Conservation (phyloP, 495 filamentous ascomycete genomes). For the Daldinia loculata region DNA sequence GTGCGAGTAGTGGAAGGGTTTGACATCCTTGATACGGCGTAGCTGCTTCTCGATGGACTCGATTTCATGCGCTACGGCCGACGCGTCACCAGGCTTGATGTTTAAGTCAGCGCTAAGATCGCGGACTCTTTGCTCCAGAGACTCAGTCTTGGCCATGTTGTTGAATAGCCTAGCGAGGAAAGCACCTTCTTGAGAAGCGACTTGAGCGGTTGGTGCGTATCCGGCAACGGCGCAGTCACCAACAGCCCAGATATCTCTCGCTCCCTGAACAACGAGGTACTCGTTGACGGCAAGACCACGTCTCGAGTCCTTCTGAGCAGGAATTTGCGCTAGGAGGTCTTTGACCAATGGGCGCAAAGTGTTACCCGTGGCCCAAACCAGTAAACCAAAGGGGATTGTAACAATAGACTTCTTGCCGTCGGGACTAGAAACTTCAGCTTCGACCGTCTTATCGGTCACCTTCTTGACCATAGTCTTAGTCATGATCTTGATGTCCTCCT, state of each 20-base stretch:
- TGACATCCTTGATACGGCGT: slow-evolving; percentile 87
- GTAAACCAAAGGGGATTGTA: slow-evolving; percentile 89
- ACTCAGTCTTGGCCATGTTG: slow-evolving; percentile 91
- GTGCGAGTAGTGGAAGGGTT: slow-evolving; percentile 97
- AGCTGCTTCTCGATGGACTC: slow-evolving; percentile 85
- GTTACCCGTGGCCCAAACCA: slow-evolving; percentile 99
- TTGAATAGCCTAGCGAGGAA: slow-evolving; percentile 97
- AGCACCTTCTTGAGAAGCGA: slow-evolving; percentile 92
- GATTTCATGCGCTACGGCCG: slow-evolving; percentile 78
- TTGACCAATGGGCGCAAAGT: slow-evolving; percentile 86
- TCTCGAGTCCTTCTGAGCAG: slow-evolving; percentile 93
- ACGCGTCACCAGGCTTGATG: slow-evolving; percentile 61
- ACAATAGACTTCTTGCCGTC: slow-evolving; percentile 84
- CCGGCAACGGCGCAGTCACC: slow-evolving; percentile 92
- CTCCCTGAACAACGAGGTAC: slow-evolving; percentile 96
- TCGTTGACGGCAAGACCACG: slow-evolving; percentile 96
- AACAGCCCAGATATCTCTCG: slow-evolving; percentile 89
- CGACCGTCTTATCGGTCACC: slow-evolving; percentile 92
- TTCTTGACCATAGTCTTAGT: slow-evolving; percentile 99
- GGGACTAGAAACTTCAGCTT: slow-evolving; percentile 86
- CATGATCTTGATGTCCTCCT: slow-evolving; percentile 94
- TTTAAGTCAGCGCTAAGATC: slow-evolving; percentile 63
- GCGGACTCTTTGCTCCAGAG: slow-evolving; percentile 76
- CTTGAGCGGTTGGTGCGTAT: slow-evolving; percentile 97
- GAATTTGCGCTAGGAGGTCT: slow-evolving; percentile 90